Percentiles rank a stretch among this genome's conserved stretches.
These are phyloP conservation scores for Trypanosoma lewisi DNA, from an alignment of 208 protist genomes.

Conservation along the genomic window DNA sequence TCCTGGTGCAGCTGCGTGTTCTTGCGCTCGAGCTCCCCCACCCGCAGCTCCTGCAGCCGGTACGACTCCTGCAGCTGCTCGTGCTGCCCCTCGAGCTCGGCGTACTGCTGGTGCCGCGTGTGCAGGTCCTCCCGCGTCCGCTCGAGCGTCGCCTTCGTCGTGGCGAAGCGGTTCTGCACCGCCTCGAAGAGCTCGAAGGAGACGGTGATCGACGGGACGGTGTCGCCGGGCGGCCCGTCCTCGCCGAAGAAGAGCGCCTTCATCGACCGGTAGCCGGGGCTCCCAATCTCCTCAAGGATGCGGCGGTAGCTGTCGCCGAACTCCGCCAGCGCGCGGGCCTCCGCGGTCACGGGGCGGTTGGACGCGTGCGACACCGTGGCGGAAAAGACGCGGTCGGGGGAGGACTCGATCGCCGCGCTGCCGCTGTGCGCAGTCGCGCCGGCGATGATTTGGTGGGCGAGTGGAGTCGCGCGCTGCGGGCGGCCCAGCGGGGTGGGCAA, in stretches of 20 bases:
- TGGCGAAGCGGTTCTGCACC: conserved; percentile 76
- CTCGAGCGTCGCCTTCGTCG: conserved; percentile 69
- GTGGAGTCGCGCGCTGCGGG: no score
- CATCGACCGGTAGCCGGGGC: conserved; percentile 68
- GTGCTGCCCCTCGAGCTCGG: conserved; percentile 44
- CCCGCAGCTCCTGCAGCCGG: conserved; percentile 45
- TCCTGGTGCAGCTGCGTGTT: conserved; percentile 68
- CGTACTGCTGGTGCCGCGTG: conserved; percentile 67
- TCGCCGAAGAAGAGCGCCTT: conserved; percentile 48
- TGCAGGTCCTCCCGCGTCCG: conserved; percentile 66
- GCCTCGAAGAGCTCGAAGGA: conserved; percentile 88
- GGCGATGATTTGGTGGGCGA: no score
- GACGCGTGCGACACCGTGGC: no score
- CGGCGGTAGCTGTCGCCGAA: conserved; percentile 57
- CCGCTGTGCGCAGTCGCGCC: no score
- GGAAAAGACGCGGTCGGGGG: no score
- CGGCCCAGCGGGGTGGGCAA: neutral
- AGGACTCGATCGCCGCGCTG: neutral
- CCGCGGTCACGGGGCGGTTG: neutral
- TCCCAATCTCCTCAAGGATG: conserved; percentile 61
- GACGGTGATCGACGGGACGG: conserved; percentile 65
- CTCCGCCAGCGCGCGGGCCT: conserved; percentile 8
- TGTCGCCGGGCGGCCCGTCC: conserved; percentile 49
- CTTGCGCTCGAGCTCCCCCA: conserved; percentile 54
- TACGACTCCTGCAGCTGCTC: conserved; percentile 47